phyloP scores from a whole-genome alignment of 768 basidiomycete genomes.

The Leucosporidium creatinivorum region DNA sequence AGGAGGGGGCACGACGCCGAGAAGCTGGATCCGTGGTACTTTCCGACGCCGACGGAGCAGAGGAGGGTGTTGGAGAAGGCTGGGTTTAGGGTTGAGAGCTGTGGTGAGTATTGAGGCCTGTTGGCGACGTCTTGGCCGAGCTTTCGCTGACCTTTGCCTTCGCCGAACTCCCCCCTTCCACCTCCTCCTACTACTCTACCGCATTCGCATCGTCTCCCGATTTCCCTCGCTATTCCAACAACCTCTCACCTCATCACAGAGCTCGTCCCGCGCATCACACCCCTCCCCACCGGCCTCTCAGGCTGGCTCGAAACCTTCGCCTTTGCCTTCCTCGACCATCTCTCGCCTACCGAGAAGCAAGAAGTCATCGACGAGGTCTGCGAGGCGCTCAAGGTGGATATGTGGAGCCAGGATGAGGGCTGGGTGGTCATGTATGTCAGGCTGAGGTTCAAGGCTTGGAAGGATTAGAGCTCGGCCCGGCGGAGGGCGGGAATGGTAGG shows the following conservation, averaged over 20 bases:
- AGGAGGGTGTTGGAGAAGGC: conserved; percentile 52
- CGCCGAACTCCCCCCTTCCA: conserved; percentile 51
- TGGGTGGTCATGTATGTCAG: conserved; percentile 71
- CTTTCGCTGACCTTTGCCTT: conserved; percentile 32
- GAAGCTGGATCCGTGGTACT: conserved; percentile 72
- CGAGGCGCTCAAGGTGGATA: conserved; percentile 19
- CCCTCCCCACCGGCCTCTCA: conserved; percentile 39
- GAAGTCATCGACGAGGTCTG: conserved; percentile 50
- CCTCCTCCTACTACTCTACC: conserved; percentile 39
- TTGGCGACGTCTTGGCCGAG: too few relatives aligned
- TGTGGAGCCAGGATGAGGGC: conserved; percentile 40
- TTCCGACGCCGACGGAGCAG: conserved; percentile 66
- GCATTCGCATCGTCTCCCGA: conserved; percentile 41
- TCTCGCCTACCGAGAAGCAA: conserved; percentile 53
- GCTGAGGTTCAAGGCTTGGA: conserved; percentile 49
- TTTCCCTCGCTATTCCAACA: neutral
- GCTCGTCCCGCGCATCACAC: conserved; percentile 42
- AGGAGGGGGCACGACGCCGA: conserved; percentile 55
- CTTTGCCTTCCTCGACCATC: conserved; percentile 52
- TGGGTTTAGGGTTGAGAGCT: conserved; percentile 54
- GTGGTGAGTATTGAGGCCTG: conserved; percentile 9
- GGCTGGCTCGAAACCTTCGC: conserved; percentile 67
- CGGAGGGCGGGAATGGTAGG: too few relatives aligned
- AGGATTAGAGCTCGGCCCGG: conserved; percentile 2
- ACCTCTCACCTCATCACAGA: conserved; percentile 21